Conservation (phyloP, 1,284 basidiomycete species). For the Sphaerobolus stellatus region DNA sequence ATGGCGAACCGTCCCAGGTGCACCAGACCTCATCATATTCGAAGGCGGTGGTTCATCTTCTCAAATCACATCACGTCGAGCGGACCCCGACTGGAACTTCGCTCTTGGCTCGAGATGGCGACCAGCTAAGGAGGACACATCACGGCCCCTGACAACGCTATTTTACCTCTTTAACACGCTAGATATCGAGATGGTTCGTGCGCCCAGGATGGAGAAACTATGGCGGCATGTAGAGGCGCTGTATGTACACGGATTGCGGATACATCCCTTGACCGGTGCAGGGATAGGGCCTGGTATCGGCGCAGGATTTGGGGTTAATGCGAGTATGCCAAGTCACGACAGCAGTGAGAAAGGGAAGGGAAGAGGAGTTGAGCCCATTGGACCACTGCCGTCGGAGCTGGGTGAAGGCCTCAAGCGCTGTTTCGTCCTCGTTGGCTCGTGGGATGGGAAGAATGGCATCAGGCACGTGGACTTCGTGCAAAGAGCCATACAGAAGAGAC, state of each 20-base stretch:
- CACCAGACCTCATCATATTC: conserved; percentile 10
- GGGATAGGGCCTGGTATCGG: not conserved
- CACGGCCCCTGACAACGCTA: conserved; percentile 2
- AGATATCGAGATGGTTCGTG: conserved; percentile 4
- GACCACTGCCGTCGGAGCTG: not conserved
- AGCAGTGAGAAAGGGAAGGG: not conserved
- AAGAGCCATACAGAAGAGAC: not conserved
- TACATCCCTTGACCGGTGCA: conserved; percentile 5
- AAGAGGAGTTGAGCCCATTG: not conserved
- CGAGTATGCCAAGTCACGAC: too few species aligned
- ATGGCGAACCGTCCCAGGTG: conserved; percentile 6
- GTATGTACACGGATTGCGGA: conserved; percentile 9
- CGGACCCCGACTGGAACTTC: conserved; percentile 3
- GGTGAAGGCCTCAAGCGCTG: not conserved
- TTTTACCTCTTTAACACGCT: conserved; percentile 13
- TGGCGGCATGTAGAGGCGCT: conserved; percentile 6
- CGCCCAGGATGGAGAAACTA: not conserved
- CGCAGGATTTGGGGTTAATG: too few species aligned
- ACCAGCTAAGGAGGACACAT: too few species aligned
- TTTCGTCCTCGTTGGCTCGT: conserved; percentile 11
- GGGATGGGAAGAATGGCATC: not conserved
- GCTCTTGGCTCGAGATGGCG: too few species aligned
- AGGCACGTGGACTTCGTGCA: not conserved
- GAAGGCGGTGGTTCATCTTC: conserved; percentile 8
- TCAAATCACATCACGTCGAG: not conserved